A percentile compares a stretch with the other conserved stretches of the same genome.
phyloP scores from a whole-genome alignment of 305 asterid genomes.

The Fraxinus nigra region DNA sequence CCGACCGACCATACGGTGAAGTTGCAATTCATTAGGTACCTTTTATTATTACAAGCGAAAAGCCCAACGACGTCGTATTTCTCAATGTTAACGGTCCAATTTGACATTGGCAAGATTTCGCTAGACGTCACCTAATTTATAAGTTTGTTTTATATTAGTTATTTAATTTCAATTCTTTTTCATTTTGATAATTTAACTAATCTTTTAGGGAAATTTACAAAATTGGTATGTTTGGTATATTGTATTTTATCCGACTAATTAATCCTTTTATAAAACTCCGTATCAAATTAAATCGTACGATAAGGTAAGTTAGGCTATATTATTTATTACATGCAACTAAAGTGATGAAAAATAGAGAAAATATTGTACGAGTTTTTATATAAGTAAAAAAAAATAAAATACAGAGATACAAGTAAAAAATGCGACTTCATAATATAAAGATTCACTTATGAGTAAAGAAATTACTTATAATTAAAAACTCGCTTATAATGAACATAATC shows the following conservation, averaged over 20 bases:
- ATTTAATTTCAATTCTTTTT: neutral
- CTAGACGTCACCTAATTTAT: neutral
- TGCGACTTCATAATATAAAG: neutral
- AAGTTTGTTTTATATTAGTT: neutral
- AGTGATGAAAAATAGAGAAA: neutral
- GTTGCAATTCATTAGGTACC: neutral
- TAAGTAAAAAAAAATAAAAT: no score
- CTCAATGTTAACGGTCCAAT: neutral
- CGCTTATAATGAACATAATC: no score
- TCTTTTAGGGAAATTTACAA: neutral
- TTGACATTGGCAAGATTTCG: neutral
- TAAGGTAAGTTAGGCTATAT: neutral
- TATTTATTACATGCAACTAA: neutral
- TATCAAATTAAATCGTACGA: neutral
- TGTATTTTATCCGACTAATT: no score
- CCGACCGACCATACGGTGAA: neutral
- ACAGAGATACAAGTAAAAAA: no score
- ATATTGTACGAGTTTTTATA: no score
- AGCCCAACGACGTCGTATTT: neutral
- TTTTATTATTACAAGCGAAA: neutral
- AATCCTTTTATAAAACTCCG: neutral
- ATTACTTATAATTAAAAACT: no score
- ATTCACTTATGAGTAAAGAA: neutral
- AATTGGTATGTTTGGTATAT: neutral
- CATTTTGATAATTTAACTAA: neutral